Percentiles rank a stretch among this genome's conserved stretches.
Conservation (phyloP, 2,329 filamentous ascomycete species). For the Sphaerulina musiva region DNA sequence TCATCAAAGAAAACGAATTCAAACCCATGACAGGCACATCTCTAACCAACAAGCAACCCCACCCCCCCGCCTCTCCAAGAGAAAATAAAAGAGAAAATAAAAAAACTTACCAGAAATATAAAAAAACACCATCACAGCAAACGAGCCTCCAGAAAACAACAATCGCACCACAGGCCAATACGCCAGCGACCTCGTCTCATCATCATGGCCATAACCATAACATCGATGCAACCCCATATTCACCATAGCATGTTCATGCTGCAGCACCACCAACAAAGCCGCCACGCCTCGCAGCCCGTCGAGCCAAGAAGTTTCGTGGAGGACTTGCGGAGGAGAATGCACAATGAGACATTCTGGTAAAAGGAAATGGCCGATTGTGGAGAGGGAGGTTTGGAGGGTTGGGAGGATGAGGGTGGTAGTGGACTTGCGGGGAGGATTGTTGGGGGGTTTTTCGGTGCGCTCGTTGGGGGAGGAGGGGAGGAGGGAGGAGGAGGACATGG, state of each 20-base stretch:
- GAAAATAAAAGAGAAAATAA: no score
- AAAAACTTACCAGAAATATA: constrained; percentile 38
- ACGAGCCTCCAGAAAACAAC: constrained; percentile 55
- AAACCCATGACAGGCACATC: no score
- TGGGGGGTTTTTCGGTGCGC: no score
- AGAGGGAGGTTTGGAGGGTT: neutral
- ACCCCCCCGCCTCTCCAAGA: no score
- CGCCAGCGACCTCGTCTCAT: constrained; percentile 52
- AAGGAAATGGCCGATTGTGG: neutral
- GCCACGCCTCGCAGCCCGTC: constrained; percentile 61
- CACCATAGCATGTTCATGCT: constrained; percentile 45
- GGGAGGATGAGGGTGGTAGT: neutral
- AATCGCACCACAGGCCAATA: constrained; percentile 8
- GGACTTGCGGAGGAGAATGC: neutral
- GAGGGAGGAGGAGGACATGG: neutral
- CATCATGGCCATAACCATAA: constrained; percentile 42
- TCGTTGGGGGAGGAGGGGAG: no score
- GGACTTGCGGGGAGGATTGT: neutral
- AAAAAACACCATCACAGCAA: constrained; percentile 48
- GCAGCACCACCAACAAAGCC: constrained; percentile 57
- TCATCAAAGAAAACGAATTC: no score
- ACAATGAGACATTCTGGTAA: neutral
- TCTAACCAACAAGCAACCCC: no score
- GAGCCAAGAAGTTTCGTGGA: constrained; percentile 47
- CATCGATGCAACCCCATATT: constrained; percentile 8